A percentile compares a stretch with the other conserved stretches of the same genome.
These are phyloP conservation scores for Diplodia seriata DNA, from an alignment of 2,329 filamentous ascomycete genomes.

Conservation along the genomic window DNA sequence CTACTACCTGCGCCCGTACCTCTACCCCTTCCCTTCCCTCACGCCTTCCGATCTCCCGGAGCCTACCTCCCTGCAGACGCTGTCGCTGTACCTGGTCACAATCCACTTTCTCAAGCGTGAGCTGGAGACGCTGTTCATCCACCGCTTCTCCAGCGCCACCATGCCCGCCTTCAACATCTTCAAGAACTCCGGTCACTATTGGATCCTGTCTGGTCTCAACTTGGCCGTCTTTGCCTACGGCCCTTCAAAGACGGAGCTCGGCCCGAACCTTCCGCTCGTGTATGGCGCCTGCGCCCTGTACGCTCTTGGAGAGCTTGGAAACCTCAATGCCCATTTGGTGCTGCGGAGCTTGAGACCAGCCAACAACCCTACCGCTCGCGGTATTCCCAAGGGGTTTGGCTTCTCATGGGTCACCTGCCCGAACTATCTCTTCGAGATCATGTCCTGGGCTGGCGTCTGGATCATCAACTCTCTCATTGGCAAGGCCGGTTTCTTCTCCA, in stretches of 20 bases:
- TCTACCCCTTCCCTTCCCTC: constrained; percentile 40
- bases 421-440: constrained; percentile 93
- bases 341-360: constrained; percentile 79
- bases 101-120: constrained; percentile 95
- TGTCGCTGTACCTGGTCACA: constrained; percentile 75
- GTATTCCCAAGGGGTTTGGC: constrained; percentile 84
- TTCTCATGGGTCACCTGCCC: constrained; percentile 91
- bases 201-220: constrained; percentile 79
- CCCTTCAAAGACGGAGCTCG: constrained; percentile 67
- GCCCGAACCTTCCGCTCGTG: constrained; percentile 58
- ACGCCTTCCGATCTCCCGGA: constrained; percentile 37
- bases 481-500: constrained; percentile 75
- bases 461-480: constrained; percentile 80
- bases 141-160: constrained; percentile 92
- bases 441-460: constrained; percentile 85
- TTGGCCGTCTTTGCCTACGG: constrained; percentile 86
- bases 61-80: constrained; percentile 71
- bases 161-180: constrained; percentile 93
- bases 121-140: constrained; percentile 89
- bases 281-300: constrained; percentile 75
- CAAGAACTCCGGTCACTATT: constrained; percentile 96
- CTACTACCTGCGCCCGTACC: constrained; percentile 68
- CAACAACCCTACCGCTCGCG: constrained; percentile 73
- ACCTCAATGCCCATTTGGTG: constrained; percentile 79
- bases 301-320: constrained; percentile 78